Conservation (phyloP, 2,329 filamentous ascomycete species). For the Ophiognomonia clavigignenti-juglandacearum region DNA sequence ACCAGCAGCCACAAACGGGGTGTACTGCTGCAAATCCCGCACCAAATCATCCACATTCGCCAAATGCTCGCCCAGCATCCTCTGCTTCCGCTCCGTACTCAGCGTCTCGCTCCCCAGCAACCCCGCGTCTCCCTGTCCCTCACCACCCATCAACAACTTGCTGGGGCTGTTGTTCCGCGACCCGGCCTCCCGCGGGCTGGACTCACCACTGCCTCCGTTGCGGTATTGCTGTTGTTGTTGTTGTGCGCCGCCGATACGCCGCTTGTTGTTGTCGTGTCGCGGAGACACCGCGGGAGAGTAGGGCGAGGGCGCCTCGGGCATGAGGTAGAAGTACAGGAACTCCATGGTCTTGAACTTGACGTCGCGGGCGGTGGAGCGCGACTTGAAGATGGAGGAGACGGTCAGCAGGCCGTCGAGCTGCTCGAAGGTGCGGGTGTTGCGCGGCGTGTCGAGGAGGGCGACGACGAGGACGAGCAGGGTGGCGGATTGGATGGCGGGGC, state of each 20-base stretch:
- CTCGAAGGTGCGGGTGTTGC: conserved; percentile 90
- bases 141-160: no score
- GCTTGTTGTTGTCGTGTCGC: no score
- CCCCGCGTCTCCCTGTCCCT: no score
- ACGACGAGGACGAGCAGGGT: conserved; percentile 88
- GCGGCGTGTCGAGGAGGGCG: conserved; percentile 77
- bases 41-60: conserved; percentile 82
- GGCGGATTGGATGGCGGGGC: conserved; percentile 84
- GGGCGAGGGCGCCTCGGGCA: conserved; percentile 70
- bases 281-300: no score
- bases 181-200: conserved; percentile 29
- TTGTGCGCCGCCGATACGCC: no score
- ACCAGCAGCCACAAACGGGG: conserved; percentile 64
- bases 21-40: conserved; percentile 73
- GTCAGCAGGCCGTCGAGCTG: conserved; percentile 85
- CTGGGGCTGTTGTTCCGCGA: conserved; percentile 41
- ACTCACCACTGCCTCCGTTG: no score
- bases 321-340: conserved; percentile 97
- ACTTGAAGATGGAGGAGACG: conserved; percentile 89
- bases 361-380: conserved; percentile 74
- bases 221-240: no score
- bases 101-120: conserved; percentile 44
- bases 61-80: conserved; percentile 69
- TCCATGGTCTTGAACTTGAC: conserved; percentile 96
- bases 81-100: conserved; percentile 77